A percentile compares a stretch with the other conserved stretches of the same genome.
Conservation (phyloP, 805 yeast species). For the Candida pseudoglaebosa region DNA sequence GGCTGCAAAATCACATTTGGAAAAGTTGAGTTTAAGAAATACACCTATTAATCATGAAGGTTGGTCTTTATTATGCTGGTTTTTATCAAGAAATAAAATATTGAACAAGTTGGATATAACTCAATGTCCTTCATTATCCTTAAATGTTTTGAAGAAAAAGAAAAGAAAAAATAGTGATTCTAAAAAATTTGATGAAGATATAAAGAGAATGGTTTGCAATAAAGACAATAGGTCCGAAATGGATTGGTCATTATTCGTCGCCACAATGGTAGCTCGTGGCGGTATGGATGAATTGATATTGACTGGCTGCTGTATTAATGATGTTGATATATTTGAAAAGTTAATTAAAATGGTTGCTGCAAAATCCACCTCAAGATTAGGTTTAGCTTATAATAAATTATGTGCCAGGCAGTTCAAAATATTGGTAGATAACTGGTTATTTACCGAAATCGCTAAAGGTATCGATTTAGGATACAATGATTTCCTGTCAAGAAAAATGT, state of each 20-base stretch:
- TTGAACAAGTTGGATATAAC: conserved; percentile 65
- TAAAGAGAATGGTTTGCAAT: conserved; percentile 44
- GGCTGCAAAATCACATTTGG: conserved; percentile 59
- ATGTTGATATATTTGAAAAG: conserved; percentile 50
- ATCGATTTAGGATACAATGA: conserved; percentile 85
- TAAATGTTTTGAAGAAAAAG: conserved; percentile 39
- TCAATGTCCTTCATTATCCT: conserved; percentile 52
- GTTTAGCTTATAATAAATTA: conserved; percentile 73
- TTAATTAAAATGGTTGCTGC: conserved; percentile 55
- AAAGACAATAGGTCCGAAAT: conserved; percentile 60
- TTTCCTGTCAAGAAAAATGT: conserved; percentile 34
- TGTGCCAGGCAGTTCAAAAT: conserved; percentile 53
- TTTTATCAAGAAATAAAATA: conserved; percentile 58
- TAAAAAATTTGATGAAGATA: conserved; percentile 22
- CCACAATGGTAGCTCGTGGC: conserved; percentile 62
- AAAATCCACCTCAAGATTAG: conserved; percentile 56
- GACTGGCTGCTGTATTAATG: conserved; percentile 68
- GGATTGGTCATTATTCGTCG: conserved; percentile 79
- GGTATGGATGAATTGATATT: conserved; percentile 77
- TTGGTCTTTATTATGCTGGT: conserved; percentile 79
- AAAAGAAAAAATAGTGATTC: conserved; percentile 13
- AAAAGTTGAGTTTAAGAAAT: conserved; percentile 73
- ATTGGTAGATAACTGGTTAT: conserved; percentile 55
- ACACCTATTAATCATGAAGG: conserved; percentile 68
- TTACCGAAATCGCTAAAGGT: conserved; percentile 51